These are phyloP conservation scores for Anaeramoeba flamelloides DNA, from an alignment of 78 protist species.

Conservation along the genomic window DNA sequence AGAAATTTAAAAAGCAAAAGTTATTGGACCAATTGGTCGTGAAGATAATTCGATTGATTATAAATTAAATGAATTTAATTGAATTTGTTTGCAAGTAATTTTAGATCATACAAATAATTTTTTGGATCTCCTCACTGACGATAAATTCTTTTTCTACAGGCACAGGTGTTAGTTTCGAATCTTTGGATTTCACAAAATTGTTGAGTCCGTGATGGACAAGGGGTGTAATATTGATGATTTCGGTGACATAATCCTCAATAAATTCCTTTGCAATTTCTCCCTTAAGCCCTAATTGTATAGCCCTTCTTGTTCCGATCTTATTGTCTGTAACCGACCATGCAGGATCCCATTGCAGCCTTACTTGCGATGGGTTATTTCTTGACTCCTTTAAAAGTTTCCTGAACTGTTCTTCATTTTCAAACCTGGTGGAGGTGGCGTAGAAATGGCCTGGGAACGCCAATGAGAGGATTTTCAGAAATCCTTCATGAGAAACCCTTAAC, in stretches of 20 bases:
- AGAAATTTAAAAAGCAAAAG: too few relatives aligned
- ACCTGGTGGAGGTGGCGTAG: background rate
- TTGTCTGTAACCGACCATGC: background rate
- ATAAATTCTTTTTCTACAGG: too few relatives aligned
- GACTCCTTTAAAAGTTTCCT: background rate
- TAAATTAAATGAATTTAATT: too few relatives aligned
- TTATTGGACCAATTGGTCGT: too few relatives aligned
- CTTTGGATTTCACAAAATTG: too few relatives aligned
- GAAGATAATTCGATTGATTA: too few relatives aligned
- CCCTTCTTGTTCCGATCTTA: background rate
- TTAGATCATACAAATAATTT: too few relatives aligned
- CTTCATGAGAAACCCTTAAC: background rate
- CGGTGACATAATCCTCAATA: background rate
- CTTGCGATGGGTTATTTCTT: background rate
- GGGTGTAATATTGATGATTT: background rate
- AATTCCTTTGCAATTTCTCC: background rate
- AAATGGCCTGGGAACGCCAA: background rate
- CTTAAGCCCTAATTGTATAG: background rate
- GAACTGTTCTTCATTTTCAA: background rate
- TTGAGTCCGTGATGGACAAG: too few relatives aligned
- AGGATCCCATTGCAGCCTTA: background rate
- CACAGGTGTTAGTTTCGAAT: too few relatives aligned
- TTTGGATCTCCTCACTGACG: too few relatives aligned
- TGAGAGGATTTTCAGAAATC: background rate
- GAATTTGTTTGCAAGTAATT: too few relatives aligned